Evolutionary conservation across 805 yeast genomes (phyloP), one percentile per base, ranked within the genome.

Genomic region (Yarrowia keelungensis): DNA sequence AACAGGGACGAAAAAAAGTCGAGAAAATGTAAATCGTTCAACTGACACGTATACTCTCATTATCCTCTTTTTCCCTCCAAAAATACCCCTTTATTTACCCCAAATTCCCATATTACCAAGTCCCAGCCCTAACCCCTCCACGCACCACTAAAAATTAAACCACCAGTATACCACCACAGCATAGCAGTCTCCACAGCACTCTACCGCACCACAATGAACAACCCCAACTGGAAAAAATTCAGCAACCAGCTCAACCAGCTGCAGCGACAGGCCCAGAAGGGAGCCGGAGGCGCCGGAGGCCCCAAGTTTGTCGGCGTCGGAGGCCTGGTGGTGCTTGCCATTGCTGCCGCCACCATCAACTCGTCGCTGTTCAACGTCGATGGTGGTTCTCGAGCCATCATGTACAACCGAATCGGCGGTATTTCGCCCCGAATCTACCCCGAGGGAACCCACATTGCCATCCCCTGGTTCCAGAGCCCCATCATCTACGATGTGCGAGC

Each of bases 341-440:
- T 86, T 67, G 88, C 86, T 69, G 85, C 86, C 2, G 64, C 85
- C 51, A 76, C 84, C 35, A 71, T 85, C 46, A 86, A 87, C 73
- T 80, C 86, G 49, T 82, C 92, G 0, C 80, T 89, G 43, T 89
- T 88, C 80, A 89, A 89, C 77, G 99, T 95, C 70, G 98, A 95
- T 79, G 99, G 99, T 87, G 99, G 99, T 80, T 98, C 94, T 79
- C 85, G 99, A 77, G 99, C 98, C 16, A 93, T 95, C 75, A 85
- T 95, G 46, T 95, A 95, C 78, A 92, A 97, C 35, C 87, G 99
- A 76, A 64, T 92, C 36, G 84, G 86, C 62, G 99, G 99, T 76
- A 88, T 95, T 59, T 90, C 87, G 76, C 87, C 93, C 16, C 85
- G 83, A 70, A 91, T 95, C 72, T 92, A 88, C 77, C 86, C 86